Evolutionary conservation across 176 grass and related monocot genomes (phyloP), one percentile per base, ranked within the genome.

Genomic region (Cocos nucifera): DNA sequence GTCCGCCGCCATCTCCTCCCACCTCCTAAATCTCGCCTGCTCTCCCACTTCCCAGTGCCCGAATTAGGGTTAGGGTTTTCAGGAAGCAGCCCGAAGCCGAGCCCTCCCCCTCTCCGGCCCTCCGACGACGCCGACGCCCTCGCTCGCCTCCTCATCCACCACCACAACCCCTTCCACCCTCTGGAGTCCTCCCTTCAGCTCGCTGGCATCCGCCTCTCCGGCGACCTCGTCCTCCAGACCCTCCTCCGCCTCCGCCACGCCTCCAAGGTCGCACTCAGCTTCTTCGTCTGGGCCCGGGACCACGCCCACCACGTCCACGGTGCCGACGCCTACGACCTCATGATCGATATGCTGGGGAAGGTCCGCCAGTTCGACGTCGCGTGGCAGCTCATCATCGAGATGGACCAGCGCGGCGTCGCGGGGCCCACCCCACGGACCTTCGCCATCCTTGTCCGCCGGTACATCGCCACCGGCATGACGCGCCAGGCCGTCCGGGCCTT

Each of bases 231-330:
- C 59, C 67, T 80, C 28, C 86, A 95, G 72, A 74, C 80, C 67
- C 86, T 95, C 66, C 85, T 95, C 70, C 86, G 90, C 57, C 90
- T 89, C 51, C 90, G 86, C 17, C 74, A 85, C 74, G 82, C 86
- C 19, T 95, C 90, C 77, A 95, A 89, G 53, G 72, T 85, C 59
- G 77, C 86, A 12, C 80, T 95, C 49, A 75, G 79, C 28, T 79
- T 95, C 63, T 88, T 95, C 73, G 64, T 86, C 76, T 71, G 78
- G 55, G 79, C 66, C 48, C 82, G 82, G 17, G 62, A 83, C 73
- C 82, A 95, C 69, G 57, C 80, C 19, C 18, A 55, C 59, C 59
- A 73, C 29, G 74, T 59, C 3, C 61, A 71, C 0, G 65, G 49
- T 4, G 25, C 82, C 4, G 76, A 77, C 48, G 82, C 90, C n/a